Evolutionary conservation across 208 protist species (phyloP).

Genomic region (Zelonia costaricensis): DNA sequence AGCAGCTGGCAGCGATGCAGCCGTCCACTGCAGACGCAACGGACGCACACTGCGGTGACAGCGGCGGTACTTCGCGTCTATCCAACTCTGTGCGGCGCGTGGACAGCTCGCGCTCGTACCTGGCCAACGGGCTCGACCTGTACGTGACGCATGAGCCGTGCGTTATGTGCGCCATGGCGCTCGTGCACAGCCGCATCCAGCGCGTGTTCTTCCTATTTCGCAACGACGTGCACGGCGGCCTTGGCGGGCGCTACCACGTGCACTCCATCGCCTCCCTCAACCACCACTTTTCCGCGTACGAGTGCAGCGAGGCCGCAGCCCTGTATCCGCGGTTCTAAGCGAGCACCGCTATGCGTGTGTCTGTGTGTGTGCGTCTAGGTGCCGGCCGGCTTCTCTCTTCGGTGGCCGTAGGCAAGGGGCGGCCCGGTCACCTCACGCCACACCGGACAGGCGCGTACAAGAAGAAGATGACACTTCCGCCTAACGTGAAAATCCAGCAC

Average conservation of each 20-base stretch:
- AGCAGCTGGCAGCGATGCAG: constrained; percentile 40
- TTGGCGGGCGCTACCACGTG: constrained; percentile 62
- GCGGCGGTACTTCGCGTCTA: background rate
- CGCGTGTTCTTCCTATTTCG: constrained; percentile 83
- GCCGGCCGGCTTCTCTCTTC: too few relatives aligned
- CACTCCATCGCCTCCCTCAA: constrained; percentile 86
- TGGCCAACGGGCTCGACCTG: constrained; percentile 86
- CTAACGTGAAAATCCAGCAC: too few relatives aligned
- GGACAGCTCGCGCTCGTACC: constrained; percentile 52
- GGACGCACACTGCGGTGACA: background rate
- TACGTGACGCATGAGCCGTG: constrained; percentile 93
- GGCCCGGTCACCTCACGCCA: too few relatives aligned
- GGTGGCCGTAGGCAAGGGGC: too few relatives aligned
- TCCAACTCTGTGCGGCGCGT: background rate
- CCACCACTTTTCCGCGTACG: constrained; percentile 79
- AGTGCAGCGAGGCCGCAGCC: constrained; percentile 36
- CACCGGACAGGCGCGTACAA: too few relatives aligned
- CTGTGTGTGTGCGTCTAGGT: background rate
- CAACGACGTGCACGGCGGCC: constrained; percentile 70
- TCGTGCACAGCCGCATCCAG: constrained; percentile 90
- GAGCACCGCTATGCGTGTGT: background rate
- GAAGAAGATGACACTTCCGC: too few relatives aligned
- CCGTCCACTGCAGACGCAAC: background rate
- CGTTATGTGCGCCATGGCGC: constrained; percentile 94
- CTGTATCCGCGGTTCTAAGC: constrained; percentile 14